Percentiles rank a stretch among this genome's conserved stretches.
phyloP scores from a whole-genome alignment of 2,329 filamentous ascomycete species.

The Neoarthrinium moseri region DNA sequence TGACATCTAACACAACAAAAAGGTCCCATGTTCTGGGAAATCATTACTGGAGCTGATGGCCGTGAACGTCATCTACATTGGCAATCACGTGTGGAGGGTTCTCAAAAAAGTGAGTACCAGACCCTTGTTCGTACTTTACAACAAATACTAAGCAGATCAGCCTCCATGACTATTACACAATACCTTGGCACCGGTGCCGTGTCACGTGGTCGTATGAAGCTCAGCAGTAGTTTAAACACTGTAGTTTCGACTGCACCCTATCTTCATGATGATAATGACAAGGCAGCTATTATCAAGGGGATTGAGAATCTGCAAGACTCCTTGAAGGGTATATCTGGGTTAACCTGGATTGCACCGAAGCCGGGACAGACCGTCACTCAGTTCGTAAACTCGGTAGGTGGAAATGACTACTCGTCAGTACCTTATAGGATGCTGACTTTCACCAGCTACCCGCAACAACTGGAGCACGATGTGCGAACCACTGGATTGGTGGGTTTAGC shows the following conservation, averaged over 20 bases:
- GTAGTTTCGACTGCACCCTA: slow-evolving; percentile 61
- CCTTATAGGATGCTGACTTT: neutral
- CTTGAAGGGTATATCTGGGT: slow-evolving; percentile 49
- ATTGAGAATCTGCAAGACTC: slow-evolving; percentile 59
- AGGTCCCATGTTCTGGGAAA: slow-evolving; percentile 45
- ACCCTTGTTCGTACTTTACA: neutral
- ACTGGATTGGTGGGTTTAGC: slow-evolving; percentile 50
- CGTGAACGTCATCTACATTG: slow-evolving; percentile 62
- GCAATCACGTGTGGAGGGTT: slow-evolving; percentile 58
- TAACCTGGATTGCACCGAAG: slow-evolving; percentile 57
- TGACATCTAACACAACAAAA: no score
- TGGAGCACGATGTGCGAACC: slow-evolving; percentile 42
- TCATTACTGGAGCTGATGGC: slow-evolving; percentile 53
- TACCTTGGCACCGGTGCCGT: slow-evolving; percentile 65
- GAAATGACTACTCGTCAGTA: slow-evolving; percentile 43
- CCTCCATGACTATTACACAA: slow-evolving; percentile 52
- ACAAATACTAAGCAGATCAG: slow-evolving; percentile 26
- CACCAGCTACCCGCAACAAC: slow-evolving; percentile 35
- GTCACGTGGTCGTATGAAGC: slow-evolving; percentile 61
- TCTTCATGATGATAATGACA: slow-evolving; percentile 56
- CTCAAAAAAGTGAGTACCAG: slow-evolving; percentile 14
- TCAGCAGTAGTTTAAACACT: slow-evolving; percentile 56
- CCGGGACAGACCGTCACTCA: slow-evolving; percentile 50
- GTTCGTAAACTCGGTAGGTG: slow-evolving; percentile 52
- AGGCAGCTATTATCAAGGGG: slow-evolving; percentile 61